Base-by-base conservation (phyloP, 140 eudicot genomes). In the Cichorium intybus region DNA sequence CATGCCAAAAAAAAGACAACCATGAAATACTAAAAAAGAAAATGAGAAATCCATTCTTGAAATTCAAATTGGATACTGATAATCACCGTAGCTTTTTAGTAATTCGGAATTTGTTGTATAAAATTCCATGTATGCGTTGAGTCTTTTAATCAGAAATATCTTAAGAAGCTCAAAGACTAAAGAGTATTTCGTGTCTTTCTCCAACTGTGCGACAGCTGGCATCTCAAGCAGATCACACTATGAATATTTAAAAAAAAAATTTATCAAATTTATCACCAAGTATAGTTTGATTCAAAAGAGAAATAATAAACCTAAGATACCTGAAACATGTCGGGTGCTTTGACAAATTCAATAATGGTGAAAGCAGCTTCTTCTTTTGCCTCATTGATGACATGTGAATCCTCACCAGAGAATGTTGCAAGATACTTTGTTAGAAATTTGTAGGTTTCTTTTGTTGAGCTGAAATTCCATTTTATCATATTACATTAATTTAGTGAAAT, bases 221-320 rank as follows among this genome's bases (percentile, higher is more conserved):
- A 92, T 79, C 57, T 83, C 96, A 58, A 92, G 87, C 80, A 87
- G 81, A 81, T 88, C 96, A 64, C 80, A 83, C 98, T 92, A 56
- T 54, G 17, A 39, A 20, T 4, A 31, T 34, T 26, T 4, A 2
- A 39, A 43, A 15, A 14, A 31, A 31, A 29, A 53, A 56, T n/a
- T n/a, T n/a, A n/a, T n/a, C n/a, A n/a, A n/a, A n/a, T n/a, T n/a
- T n/a, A 34, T 31, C 52, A 55, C 57, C 24, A 16, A 60, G 50
- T 64, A 64, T 6, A 15, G 2, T n/a, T 50, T 28, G 22, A n/a
- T 52, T 37, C 51, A 16, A 37, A 16, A 27, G 24, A 26, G 10
- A 58, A 46, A 23, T 26, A 57, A 62, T 24, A 33, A 74, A 35
- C 18, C 61, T 28, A 48, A 31, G 9, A 43, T 87, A 88, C 98